Conservation (phyloP, 78 protist genomes). For the Acrasis kona region DNA sequence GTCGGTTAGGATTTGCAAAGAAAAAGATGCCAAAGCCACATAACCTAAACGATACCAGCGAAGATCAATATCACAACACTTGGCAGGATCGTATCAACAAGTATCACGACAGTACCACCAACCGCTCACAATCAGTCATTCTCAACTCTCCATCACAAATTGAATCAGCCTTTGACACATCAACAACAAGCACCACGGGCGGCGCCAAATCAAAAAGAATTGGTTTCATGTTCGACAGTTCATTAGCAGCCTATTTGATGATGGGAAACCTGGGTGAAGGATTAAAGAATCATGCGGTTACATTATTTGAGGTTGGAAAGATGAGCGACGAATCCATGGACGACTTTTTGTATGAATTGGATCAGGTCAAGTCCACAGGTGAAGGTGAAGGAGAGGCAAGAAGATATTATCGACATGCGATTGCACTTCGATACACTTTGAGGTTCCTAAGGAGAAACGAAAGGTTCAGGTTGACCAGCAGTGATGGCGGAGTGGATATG, state of each 20-base stretch:
- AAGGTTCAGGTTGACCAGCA: background rate
- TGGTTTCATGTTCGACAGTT: slow-evolving; percentile 72
- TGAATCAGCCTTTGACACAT: background rate
- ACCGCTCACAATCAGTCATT: background rate
- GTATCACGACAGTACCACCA: background rate
- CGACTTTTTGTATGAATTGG: background rate
- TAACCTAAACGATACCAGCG: background rate
- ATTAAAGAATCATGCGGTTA: slow-evolving; percentile 87
- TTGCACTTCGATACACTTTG: slow-evolving; percentile 59
- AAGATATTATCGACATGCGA: slow-evolving; percentile 62
- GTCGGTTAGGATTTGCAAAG: slow-evolving; percentile 77
- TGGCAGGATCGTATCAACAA: slow-evolving; percentile 14
- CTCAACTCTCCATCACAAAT: background rate
- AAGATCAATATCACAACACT: background rate
- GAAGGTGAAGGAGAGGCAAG: slow-evolving; percentile 64
- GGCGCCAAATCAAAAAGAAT: slow-evolving; percentile 14
- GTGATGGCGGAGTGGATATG: slow-evolving; percentile 14
- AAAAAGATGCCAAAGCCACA: slow-evolving; percentile 53
- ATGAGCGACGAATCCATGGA: slow-evolving; percentile 6
- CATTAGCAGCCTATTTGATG: slow-evolving; percentile 86
- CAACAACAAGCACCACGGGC: background rate
- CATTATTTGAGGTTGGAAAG: slow-evolving; percentile 91
- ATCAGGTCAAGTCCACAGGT: background rate
- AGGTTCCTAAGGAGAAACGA: slow-evolving; percentile 31
- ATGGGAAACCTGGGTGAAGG: slow-evolving; percentile 76